A percentile compares a stretch with the other conserved stretches of the same genome.
These are phyloP conservation scores for Yamadazyma philogaea DNA, from an alignment of 805 yeast species.

Conservation along the genomic window DNA sequence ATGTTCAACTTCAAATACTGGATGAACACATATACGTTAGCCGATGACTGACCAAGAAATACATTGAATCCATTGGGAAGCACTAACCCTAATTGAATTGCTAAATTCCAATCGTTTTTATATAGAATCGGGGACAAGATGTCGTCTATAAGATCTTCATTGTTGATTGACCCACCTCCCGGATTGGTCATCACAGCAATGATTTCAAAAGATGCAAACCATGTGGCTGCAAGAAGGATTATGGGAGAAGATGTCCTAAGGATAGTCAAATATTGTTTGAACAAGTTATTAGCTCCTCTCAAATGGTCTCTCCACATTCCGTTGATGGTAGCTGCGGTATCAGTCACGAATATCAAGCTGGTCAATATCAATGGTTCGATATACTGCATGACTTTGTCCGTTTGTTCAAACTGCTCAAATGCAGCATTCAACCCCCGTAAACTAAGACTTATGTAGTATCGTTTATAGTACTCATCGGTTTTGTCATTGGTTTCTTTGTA, in stretches of 20 bases:
- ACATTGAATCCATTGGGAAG: slow-evolving; percentile 43
- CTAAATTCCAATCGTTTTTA: slow-evolving; percentile 20
- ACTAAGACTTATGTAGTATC: slow-evolving; percentile 13
- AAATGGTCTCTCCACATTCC: slow-evolving; percentile 58
- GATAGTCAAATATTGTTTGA: slow-evolving; percentile 42
- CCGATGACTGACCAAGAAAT: slow-evolving; percentile 43
- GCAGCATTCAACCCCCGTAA: slow-evolving; percentile 14
- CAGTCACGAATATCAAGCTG: slow-evolving; percentile 55
- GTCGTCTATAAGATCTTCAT: slow-evolving; percentile 31
- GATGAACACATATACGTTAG: slow-evolving; percentile 26
- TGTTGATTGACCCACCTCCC: slow-evolving; percentile 47
- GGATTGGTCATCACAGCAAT: slow-evolving; percentile 50
- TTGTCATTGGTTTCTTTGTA: slow-evolving; percentile 10
- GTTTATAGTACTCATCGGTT: slow-evolving; percentile 12
- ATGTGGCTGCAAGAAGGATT: slow-evolving; percentile 46
- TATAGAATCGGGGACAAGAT: slow-evolving; percentile 20
- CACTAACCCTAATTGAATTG: slow-evolving; percentile 31
- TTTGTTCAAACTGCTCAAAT: slow-evolving; percentile 13
- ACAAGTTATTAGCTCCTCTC: slow-evolving; percentile 53
- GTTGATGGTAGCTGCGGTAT: slow-evolving; percentile 45
- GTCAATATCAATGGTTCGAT: slow-evolving; percentile 62
- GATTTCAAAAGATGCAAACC: slow-evolving; percentile 52
- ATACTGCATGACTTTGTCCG: slow-evolving; percentile 29
- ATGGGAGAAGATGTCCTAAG: slow-evolving; percentile 29
- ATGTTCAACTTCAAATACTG: slow-evolving; percentile 31